Conservation (phyloP, 75 land plant species). For the Cupressus sempervirens region DNA sequence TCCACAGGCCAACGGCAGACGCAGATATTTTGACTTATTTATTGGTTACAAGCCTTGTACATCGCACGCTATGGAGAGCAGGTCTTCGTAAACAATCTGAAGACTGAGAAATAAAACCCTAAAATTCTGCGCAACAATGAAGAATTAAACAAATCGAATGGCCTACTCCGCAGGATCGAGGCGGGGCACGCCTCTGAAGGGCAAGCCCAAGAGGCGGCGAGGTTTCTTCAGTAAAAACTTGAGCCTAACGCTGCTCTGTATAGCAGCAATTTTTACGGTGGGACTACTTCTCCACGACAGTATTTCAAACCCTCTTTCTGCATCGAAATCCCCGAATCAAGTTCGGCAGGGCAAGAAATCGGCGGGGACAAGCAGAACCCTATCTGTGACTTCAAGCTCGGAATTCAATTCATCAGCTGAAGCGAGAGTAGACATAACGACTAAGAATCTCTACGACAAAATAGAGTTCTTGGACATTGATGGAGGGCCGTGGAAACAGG, state of each 20-base stretch:
- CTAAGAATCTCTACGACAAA: slow-evolving; percentile 77
- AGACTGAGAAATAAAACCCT: background rate
- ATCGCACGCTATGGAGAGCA: background rate
- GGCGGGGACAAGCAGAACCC: background rate
- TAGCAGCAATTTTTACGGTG: slow-evolving; percentile 47
- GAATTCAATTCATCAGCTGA: slow-evolving; percentile 13
- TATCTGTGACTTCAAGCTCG: background rate
- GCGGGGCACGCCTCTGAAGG: background rate
- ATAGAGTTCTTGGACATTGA: slow-evolving; percentile 77
- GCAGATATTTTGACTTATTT: background rate
- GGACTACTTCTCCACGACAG: slow-evolving; percentile 37
- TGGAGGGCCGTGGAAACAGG: slow-evolving; percentile 99
- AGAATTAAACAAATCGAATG: background rate
- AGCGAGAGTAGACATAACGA: slow-evolving; percentile 74
- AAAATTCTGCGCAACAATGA: background rate
- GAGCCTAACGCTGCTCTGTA: slow-evolving; percentile 2
- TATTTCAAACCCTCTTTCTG: slow-evolving; percentile 33
- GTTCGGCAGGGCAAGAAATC: slow-evolving; percentile 4
- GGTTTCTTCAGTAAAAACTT: slow-evolving; percentile 1
- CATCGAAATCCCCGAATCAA: background rate
- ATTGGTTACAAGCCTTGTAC: no score
- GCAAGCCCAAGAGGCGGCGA: slow-evolving; percentile 1
- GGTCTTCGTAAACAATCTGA: no score
- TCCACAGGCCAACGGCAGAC: background rate
- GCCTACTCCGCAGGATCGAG: slow-evolving; percentile 7